Evolutionary conservation across 148 eudicot species (phyloP).

Genomic region (Polygonum aviculare): DNA sequence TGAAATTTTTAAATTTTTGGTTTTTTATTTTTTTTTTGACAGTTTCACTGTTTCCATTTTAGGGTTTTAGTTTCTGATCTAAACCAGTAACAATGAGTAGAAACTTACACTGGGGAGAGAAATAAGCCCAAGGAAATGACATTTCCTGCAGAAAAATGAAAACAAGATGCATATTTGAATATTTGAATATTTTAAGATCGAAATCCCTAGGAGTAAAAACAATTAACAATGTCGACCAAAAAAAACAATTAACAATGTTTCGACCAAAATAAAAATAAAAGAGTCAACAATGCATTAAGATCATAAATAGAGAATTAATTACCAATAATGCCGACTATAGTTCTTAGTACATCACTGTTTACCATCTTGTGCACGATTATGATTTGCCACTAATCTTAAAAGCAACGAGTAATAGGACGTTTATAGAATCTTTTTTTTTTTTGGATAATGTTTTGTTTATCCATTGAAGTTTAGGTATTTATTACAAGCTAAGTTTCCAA

Average conservation of each 20-base stretch:
- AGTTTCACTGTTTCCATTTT: too few species aligned
- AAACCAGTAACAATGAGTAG: neutral
- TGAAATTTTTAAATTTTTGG: too few species aligned
- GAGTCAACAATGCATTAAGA: neutral
- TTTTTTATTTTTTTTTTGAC: too few species aligned
- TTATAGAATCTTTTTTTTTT: neutral
- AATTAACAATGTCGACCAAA: too few species aligned
- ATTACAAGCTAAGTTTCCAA: neutral
- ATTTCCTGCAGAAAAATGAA: conserved; percentile 1
- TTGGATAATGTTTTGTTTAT: neutral
- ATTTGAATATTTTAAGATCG: neutral
- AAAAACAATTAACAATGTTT: too few species aligned
- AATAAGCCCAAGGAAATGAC: conserved; percentile 13
- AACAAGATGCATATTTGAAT: neutral
- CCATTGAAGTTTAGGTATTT: neutral
- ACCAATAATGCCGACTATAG: conserved; percentile 12
- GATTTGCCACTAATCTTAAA: neutral
- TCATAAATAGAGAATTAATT: neutral
- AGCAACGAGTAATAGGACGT: neutral
- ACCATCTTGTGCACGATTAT: neutral
- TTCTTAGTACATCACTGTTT: neutral
- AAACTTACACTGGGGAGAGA: conserved; percentile 9
- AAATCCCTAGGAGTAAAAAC: too few species aligned
- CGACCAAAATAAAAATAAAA: neutral
- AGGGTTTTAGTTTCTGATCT: too few species aligned